A percentile compares a stretch with the other conserved stretches of the same genome.
Evolutionary conservation across 352 stramenopile species (phyloP).

Genomic region (Phytophthora sojae): DNA sequence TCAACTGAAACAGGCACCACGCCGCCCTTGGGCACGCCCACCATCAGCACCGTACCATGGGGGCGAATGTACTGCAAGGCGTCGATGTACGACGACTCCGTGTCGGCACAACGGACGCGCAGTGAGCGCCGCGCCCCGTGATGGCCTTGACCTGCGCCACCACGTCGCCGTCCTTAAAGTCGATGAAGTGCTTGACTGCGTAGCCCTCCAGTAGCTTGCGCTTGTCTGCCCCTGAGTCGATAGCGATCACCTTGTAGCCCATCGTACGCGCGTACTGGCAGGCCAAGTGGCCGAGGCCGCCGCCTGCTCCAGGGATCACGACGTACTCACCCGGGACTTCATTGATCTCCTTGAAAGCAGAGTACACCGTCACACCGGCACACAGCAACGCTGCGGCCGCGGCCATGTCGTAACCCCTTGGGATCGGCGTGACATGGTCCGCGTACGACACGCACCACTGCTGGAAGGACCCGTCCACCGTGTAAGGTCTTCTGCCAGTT

Average conservation of each 20-base stretch:
- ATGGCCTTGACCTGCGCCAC: slow-evolving; percentile 48
- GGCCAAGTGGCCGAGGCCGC: slow-evolving; percentile 65
- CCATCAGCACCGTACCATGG: slow-evolving; percentile 68
- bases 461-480: slow-evolving; percentile 61
- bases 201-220: slow-evolving; percentile 63
- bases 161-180: slow-evolving; percentile 65
- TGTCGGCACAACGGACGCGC: slow-evolving; percentile 81
- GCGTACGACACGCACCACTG: slow-evolving; percentile 77
- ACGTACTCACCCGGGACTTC: slow-evolving; percentile 53
- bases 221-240: slow-evolving; percentile 72
- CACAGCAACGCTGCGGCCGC: slow-evolving; percentile 78
- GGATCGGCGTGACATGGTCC: slow-evolving; percentile 80
- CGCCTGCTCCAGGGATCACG: slow-evolving; percentile 41
- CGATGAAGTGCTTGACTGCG: slow-evolving; percentile 72
- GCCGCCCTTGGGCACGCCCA: slow-evolving; percentile 68
- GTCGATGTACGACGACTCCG: slow-evolving; percentile 50
- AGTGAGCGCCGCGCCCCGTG: slow-evolving; percentile 56
- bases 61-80: slow-evolving; percentile 69
- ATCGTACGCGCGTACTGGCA: slow-evolving; percentile 46
- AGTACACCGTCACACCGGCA: slow-evolving; percentile 87
- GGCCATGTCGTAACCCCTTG: slow-evolving; percentile 50
- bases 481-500: too few relatives aligned
- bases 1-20: slow-evolving; percentile 40
- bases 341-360: slow-evolving; percentile 68
- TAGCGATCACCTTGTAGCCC: slow-evolving; percentile 30